A percentile compares a stretch with the other conserved stretches of the same genome.
phyloP scores from a whole-genome alignment of 345 rosid species.

The Lepidium sativum region DNA sequence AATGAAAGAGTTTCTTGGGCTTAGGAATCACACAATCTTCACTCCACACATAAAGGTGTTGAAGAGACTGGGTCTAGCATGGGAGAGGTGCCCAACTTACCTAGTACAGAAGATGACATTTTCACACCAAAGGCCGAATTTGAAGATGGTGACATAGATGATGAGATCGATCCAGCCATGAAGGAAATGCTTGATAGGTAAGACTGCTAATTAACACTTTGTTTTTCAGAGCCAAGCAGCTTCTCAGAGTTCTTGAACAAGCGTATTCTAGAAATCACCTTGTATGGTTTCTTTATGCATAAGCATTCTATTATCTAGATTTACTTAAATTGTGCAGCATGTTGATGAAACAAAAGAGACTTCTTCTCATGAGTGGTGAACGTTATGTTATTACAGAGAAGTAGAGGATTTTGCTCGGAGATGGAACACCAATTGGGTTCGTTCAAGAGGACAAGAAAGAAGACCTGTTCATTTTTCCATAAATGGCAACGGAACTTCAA shows the following conservation, averaged over 20 bases:
- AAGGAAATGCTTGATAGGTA: constrained; percentile 78
- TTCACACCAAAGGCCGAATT: constrained; percentile 36
- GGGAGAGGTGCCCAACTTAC: constrained; percentile 35
- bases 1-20: constrained; percentile 10
- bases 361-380: constrained; percentile 4
- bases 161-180: constrained; percentile 81
- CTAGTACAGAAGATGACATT: constrained; percentile 30
- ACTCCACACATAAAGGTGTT: constrained; percentile 26
- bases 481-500: constrained; percentile 45
- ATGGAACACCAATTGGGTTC: constrained; percentile 71
- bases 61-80: constrained; percentile 30
- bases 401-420: constrained; percentile 90
- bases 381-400: constrained; percentile 40
- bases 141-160: constrained; percentile 64
- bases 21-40: constrained; percentile 40
- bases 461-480: constrained; percentile 37
- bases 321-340: not conserved
- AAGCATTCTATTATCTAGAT: not conserved
- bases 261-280: not conserved
- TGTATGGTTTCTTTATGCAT: not conserved
- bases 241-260: not conserved
- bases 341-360: not conserved
- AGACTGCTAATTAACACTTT: not conserved
- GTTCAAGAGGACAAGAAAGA: constrained; percentile 50
- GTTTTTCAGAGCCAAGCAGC: not conserved